phyloP scores from a whole-genome alignment of 2,329 filamentous ascomycete genomes.

The Fulvia fulva region DNA sequence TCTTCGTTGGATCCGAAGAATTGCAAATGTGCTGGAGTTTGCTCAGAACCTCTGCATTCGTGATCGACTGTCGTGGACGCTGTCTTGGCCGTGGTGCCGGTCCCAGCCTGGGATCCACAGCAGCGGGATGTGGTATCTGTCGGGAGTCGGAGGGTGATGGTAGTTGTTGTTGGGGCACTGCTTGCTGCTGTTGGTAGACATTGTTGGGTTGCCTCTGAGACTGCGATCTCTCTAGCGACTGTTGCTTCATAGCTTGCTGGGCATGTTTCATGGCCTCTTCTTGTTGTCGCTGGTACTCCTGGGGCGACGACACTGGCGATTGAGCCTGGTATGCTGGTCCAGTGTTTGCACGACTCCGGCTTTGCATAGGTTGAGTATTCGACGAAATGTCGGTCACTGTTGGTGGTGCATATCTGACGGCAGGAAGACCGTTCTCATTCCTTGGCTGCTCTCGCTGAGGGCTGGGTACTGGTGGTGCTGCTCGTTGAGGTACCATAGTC shows the following conservation, averaged over 20 bases:
- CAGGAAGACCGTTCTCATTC: conserved; percentile 38
- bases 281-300: conserved; percentile 66
- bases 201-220: conserved; percentile 58
- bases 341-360: conserved; percentile 43
- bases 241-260: conserved; percentile 66
- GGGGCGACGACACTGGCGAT: conserved; percentile 43
- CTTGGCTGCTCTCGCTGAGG: conserved; percentile 28
- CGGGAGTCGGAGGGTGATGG: conserved; percentile 24
- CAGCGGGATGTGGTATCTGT: conserved; percentile 32
- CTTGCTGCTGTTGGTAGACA: conserved; percentile 43
- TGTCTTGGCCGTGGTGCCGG: conserved; percentile 68
- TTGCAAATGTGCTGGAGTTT: conserved; percentile 86
- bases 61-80: conserved; percentile 66
- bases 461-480: conserved; percentile 47
- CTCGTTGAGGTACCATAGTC: conserved; percentile 45
- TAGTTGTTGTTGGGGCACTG: conserved; percentile 45
- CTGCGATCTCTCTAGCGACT: conserved; percentile 63
- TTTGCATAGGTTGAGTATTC: conserved; percentile 32
- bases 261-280: conserved; percentile 77
- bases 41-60: conserved; percentile 72
- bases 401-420: conserved; percentile 42
- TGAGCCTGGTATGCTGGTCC: conserved; percentile 45
- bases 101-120: conserved; percentile 46
- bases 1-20: conserved; percentile 79
- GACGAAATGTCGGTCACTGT: conserved; percentile 36